Conservation (phyloP, 495 filamentous ascomycete genomes). For the Thermothielavioides terrestris region DNA sequence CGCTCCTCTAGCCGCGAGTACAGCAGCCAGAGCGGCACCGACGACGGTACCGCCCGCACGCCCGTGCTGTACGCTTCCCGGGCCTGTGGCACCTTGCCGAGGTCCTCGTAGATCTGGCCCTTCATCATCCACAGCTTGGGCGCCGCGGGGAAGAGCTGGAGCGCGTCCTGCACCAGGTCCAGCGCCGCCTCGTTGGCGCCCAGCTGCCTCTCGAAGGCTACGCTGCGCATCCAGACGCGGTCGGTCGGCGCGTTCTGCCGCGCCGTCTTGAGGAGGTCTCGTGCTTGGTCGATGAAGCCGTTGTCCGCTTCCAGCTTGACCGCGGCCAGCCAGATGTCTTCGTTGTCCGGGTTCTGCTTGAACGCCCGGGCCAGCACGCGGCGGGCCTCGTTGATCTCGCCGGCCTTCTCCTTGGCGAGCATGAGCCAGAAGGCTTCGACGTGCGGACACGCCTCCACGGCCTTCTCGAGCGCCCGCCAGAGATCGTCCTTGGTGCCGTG, state of each 20-base stretch:
- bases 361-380: constrained; percentile 78
- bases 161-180: constrained; percentile 75
- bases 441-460: constrained; percentile 84
- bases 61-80: constrained; percentile 87
- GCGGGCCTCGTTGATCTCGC: constrained; percentile 76
- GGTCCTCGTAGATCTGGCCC: constrained; percentile 87
- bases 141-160: constrained; percentile 77
- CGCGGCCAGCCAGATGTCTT: constrained; percentile 93
- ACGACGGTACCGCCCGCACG: constrained; percentile 74
- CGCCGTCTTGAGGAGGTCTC: constrained; percentile 70
- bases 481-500: constrained; percentile 80
- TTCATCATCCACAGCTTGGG: constrained; percentile 98
- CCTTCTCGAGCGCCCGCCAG: constrained; percentile 80
- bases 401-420: constrained; percentile 83
- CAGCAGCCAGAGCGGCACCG: constrained; percentile 81
- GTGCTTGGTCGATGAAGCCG: constrained; percentile 65
- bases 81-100: constrained; percentile 69
- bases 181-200: constrained; percentile 71
- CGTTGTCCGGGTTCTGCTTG: constrained; percentile 86
- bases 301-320: constrained; percentile 93
- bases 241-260: constrained; percentile 83
- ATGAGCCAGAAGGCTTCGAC: constrained; percentile 92
- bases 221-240: constrained; percentile 92
- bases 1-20: constrained; percentile 82
- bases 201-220: constrained; percentile 79